Evolutionary conservation across 208 protist species (phyloP), one percentile per base, ranked within the genome.

Genomic region (Acanthamoeba healyi): DNA sequence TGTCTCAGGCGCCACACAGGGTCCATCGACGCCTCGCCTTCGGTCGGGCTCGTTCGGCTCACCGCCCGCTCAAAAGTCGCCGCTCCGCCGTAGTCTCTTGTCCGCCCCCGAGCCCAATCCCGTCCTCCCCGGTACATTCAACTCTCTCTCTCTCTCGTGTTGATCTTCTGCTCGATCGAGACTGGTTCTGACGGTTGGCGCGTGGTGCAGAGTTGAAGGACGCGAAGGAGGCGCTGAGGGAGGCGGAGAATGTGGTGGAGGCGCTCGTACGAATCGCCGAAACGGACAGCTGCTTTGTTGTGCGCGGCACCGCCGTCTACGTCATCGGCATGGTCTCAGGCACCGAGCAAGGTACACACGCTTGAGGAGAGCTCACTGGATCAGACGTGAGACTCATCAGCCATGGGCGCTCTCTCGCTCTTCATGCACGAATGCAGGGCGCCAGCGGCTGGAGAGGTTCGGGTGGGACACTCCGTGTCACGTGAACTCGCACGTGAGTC

Each of bases 241-340:
- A 84, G 32, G 74, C 74, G 29, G 74, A 84, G 74, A 84, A 84
- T 17, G 82, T 90, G 56, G 82, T 90, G 34, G 82, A 90, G 34
- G 49, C 49, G n/a, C 44, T 90, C 82, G 82, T 90, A 34, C 82
- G 67, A 2, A 49, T 93, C 5, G 88, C 88, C 63, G 44, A 93
- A 36, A 72, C 40, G 4, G 88, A 93, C 42, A 9, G 26, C 67
- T 93, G 63, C 65, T 79, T 93, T 29, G 42, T 40, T 63, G 32
- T 93, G 32, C 58, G 88, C 24, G 88, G 88, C 22, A 96, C 95
- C 6, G 93, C 88, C 32, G 74, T 96, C 63, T 96, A 96, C 77
- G 82, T 93, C 34, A 34, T 96, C 0, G 95, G 95, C 67, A 95
- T 96, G 93, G 90, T 96, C 3, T 93, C 74, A 1, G 79, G 93